Conservation (phyloP, 2,329 filamentous ascomycete species). For the Nemania sp. region DNA sequence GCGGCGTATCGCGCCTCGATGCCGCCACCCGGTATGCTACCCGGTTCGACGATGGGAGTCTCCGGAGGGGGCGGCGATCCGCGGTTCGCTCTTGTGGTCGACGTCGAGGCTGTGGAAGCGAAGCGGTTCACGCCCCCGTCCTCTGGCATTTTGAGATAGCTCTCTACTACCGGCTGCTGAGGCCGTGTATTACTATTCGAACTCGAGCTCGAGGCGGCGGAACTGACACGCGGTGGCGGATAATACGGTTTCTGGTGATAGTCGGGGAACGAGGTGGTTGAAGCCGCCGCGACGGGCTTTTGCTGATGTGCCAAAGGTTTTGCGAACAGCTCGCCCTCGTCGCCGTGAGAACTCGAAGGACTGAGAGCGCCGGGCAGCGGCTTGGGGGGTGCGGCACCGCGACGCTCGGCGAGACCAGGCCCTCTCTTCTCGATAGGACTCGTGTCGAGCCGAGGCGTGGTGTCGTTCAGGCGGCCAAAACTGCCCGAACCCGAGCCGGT, state of each 20-base stretch:
- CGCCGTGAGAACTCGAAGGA: constrained; percentile 74
- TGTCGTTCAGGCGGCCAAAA: constrained; percentile 52
- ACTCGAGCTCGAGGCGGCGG: constrained; percentile 37
- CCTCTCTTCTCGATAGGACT: constrained; percentile 60
- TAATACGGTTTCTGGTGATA: constrained; percentile 64
- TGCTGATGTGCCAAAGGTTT: constrained; percentile 57
- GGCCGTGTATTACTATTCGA: constrained; percentile 41
- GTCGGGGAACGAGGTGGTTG: constrained; percentile 48
- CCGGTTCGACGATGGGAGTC: constrained; percentile 79
- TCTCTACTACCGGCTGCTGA: constrained; percentile 35
- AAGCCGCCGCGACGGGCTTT: constrained; percentile 44
- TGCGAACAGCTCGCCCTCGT: constrained; percentile 80
- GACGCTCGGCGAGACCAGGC: constrained; percentile 75
- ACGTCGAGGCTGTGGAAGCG: constrained; percentile 85
- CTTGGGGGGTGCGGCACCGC: constrained; percentile 79
- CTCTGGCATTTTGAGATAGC: constrained; percentile 44
- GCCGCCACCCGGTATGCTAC: constrained; percentile 70
- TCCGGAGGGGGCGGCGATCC: constrained; percentile 95
- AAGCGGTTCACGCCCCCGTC: constrained; percentile 63
- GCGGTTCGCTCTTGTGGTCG: constrained; percentile 86
- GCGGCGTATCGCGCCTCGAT: constrained; percentile 93
- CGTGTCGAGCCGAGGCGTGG: constrained; percentile 57
- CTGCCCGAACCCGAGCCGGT: constrained; percentile 34
- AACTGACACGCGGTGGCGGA: constrained; percentile 54
- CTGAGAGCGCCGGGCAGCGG: constrained; percentile 68